phyloP scores from a whole-genome alignment of 805 yeast genomes.

The Starmera pachycereana region DNA sequence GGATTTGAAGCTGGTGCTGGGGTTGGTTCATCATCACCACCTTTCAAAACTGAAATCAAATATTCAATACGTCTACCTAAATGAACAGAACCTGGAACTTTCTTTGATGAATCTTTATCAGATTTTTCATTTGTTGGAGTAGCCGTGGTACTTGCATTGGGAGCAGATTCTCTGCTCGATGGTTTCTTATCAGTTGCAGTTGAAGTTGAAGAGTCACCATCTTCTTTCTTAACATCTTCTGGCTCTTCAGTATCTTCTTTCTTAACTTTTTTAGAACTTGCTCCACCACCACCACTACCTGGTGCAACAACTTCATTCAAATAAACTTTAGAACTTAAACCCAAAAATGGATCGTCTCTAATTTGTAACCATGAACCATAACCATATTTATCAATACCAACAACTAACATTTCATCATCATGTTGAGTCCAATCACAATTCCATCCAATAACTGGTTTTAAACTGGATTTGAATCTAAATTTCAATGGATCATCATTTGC shows the following conservation, averaged over 20 bases:
- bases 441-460: constrained; percentile 89
- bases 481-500: constrained; percentile 48
- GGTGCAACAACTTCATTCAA: constrained; percentile 37
- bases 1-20: constrained; percentile 10
- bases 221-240: constrained; percentile 23
- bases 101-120: constrained; percentile 32
- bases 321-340: constrained; percentile 75
- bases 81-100: constrained; percentile 88
- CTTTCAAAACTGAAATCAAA: constrained; percentile 59
- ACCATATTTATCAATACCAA: constrained; percentile 88
- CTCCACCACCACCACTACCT: constrained; percentile 23
- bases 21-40: constrained; percentile 32
- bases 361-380: constrained; percentile 93
- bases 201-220: constrained; percentile 8
- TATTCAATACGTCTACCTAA: constrained; percentile 87
- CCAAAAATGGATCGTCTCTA: constrained; percentile 89
- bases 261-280: background rate
- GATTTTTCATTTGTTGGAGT: constrained; percentile 3
- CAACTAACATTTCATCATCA: constrained; percentile 79
- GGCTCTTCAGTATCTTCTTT: constrained; percentile 13
- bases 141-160: constrained; percentile 3
- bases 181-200: background rate
- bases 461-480: constrained; percentile 50
- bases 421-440: constrained; percentile 71
- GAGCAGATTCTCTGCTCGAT: constrained; percentile 2